phyloP scores from a whole-genome alignment of 306 rosid species.

The Prunus campanulata region DNA sequence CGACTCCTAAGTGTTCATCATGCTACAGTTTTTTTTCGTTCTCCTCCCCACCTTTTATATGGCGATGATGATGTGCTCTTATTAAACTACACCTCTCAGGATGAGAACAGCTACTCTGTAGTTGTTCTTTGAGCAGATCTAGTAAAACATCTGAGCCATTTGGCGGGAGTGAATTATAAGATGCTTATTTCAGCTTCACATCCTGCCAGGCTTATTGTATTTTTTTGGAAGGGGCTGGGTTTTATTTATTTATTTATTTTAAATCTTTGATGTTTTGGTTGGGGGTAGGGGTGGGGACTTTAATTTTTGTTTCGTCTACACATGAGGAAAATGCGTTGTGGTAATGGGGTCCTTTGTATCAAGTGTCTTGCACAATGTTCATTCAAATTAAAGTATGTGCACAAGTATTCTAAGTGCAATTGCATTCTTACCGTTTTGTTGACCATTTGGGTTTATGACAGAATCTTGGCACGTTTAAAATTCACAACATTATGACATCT shows the following conservation, averaged over 20 bases:
- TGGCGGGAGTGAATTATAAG: background rate
- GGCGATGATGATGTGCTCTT: slow-evolving; percentile 8
- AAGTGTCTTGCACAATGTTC: background rate
- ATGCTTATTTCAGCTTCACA: background rate
- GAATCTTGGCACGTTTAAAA: background rate
- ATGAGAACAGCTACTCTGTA: slow-evolving; percentile 13
- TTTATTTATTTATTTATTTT: background rate
- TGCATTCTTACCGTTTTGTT: background rate
- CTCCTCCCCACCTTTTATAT: background rate
- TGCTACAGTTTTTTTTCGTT: background rate
- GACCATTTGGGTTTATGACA: background rate
- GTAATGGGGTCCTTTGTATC: background rate
- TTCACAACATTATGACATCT: background rate
- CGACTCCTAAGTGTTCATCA: background rate
- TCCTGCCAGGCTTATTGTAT: too few relatives aligned
- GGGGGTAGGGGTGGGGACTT: background rate
- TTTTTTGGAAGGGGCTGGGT: background rate
- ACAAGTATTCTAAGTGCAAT: background rate
- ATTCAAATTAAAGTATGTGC: background rate
- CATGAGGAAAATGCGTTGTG: background rate
- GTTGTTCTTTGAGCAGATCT: slow-evolving; percentile 13
- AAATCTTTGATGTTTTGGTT: background rate
- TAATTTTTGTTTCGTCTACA: background rate
- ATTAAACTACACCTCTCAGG: slow-evolving; percentile 10
- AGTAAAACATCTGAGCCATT: slow-evolving; percentile 13